Evolutionary conservation across 2,329 filamentous ascomycete species (phyloP), one percentile per base, ranked within the genome.

Genomic region (Fulvia fulva): DNA sequence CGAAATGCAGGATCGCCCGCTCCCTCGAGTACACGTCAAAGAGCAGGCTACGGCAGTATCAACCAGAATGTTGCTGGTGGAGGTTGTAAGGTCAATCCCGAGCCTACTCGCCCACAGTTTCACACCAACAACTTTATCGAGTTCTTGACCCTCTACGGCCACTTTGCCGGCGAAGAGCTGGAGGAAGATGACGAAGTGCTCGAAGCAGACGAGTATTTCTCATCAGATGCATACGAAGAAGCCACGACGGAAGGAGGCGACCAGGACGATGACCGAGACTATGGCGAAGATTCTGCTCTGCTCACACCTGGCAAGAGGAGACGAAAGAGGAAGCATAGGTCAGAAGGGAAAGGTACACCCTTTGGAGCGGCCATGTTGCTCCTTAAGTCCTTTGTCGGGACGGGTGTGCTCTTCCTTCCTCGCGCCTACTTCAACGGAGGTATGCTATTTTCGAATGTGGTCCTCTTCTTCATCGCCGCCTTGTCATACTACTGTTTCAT

Each of bases 401-500:
- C 94, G 0, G 93, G 93, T 56, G 93, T 97, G 8, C 80, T 97
- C 16, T 97, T 97, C 77, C 78, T 97, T 32, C 93, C 93, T 0
- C 87, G 91, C 50, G 93, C 94, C 4, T 99, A 94, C 71, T 83
- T 97, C 63, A 99, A 96, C 69, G 94, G 94, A 55, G 94, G 94
- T 58, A 97, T 99, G 92, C 78, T 96, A 16, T 99, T 99, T 75
- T 96, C 91, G 68, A 96, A 95, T 71, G 64, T 95, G 53, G 89
- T 99, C 16, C 83, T 99, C n/a, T 79, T 99, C 22, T 83, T 81
- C 41, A 90, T 99, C 16, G 92, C 94, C 6, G 79, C 83, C 1
- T 80, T 99, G 59, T 97, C 92, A 72, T 99, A 96, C 76, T 96
- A 97, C 78, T 97, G 92, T 77, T 99, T 99, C 75, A 91, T 99